Conservation (phyloP, 768 basidiomycete genomes). For the Cystobasidium onofrii region DNA sequence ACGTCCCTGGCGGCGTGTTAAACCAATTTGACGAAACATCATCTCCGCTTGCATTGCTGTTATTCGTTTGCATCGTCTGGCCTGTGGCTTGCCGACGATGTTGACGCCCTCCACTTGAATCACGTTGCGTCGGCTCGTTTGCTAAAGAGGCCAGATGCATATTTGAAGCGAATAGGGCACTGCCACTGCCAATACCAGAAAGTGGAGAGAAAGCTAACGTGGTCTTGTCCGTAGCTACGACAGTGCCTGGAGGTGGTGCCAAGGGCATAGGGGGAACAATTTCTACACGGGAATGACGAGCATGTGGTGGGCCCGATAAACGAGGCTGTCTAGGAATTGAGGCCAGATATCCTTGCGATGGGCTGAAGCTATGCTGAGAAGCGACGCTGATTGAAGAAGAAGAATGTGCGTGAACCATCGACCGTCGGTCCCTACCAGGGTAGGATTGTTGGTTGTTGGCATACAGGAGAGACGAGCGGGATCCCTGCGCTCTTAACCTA, state of each 20-base stretch:
- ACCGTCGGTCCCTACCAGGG: background rate
- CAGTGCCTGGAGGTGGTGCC: constrained; percentile 47
- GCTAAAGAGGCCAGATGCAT: background rate
- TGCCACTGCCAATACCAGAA: constrained; percentile 29
- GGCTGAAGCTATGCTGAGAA: background rate
- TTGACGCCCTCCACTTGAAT: background rate
- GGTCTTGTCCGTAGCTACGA: constrained; percentile 36
- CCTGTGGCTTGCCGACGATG: background rate
- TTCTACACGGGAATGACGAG: constrained; percentile 56
- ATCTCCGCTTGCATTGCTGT: background rate
- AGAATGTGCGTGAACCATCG: background rate
- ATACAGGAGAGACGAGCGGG: background rate
- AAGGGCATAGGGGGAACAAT: constrained; percentile 64
- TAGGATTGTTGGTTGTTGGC: background rate
- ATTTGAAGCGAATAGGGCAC: background rate
- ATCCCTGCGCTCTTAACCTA: constrained; percentile 12
- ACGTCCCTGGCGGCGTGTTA: background rate
- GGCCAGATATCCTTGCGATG: constrained; percentile 1
- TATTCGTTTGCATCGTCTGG: background rate
- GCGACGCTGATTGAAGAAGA: background rate
- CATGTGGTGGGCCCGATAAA: constrained; percentile 58
- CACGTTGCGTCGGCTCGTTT: background rate
- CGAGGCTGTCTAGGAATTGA: constrained; percentile 30
- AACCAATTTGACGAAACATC: background rate
- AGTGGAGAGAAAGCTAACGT: constrained; percentile 37